A percentile compares a stretch with the other conserved stretches of the same genome.
Conservation (phyloP, 2,329 filamentous ascomycete species). For the Aspergillus neoniger region DNA sequence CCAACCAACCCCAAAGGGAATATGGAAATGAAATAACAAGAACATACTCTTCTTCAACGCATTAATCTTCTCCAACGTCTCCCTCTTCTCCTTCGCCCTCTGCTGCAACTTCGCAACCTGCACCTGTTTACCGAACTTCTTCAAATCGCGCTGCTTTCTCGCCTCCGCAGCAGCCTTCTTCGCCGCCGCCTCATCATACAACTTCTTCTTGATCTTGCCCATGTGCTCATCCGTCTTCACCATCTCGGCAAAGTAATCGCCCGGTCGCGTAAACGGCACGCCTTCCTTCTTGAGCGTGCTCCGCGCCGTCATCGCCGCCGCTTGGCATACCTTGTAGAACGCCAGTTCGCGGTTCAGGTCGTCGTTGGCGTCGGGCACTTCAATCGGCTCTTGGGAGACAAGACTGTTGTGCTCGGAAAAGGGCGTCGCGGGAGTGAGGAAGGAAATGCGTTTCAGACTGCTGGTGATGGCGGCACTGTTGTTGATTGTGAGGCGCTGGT, state of each 20-base stretch:
- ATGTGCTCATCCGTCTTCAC: conserved; percentile 98
- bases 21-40: background rate
- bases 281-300: conserved; percentile 76
- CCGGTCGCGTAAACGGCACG: conserved; percentile 81
- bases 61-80: conserved; percentile 94
- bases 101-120: conserved; percentile 96
- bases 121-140: conserved; percentile 99
- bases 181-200: conserved; percentile 84
- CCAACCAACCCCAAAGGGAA: background rate
- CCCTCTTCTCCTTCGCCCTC: conserved; percentile 85
- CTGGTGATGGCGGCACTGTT: conserved; percentile 84
- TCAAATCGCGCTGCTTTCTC: conserved; percentile 86
- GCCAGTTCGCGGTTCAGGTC: conserved; percentile 89
- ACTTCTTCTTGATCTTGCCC: conserved; percentile 91
- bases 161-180: conserved; percentile 94
- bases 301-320: conserved; percentile 73
- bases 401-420: conserved; percentile 85
- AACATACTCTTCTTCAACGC: conserved; percentile 88
- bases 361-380: conserved; percentile 82
- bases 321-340: conserved; percentile 87
- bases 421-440: conserved; percentile 62
- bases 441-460: conserved; percentile 68
- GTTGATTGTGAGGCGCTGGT: conserved; percentile 95
- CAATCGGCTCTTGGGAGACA: conserved; percentile 66
- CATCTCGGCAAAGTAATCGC: conserved; percentile 99